Evolutionary conservation across 805 yeast genomes (phyloP), one percentile per base, ranked within the genome.

Genomic region (Blastobotrys chiropterorum): DNA sequence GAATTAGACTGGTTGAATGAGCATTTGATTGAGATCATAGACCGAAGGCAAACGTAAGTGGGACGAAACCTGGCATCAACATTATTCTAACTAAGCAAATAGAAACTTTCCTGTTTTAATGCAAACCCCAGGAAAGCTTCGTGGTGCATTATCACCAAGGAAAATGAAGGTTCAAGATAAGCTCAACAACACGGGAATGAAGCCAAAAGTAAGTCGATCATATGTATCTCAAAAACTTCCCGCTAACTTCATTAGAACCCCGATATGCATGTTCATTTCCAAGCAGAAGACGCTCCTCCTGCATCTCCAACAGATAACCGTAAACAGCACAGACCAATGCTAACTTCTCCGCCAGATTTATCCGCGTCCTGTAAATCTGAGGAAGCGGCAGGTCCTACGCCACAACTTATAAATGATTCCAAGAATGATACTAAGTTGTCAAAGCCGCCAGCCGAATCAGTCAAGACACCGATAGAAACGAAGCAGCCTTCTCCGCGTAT

Each of bases 1-100:
- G 75, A 73, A 42, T 56, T 75, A 34, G 69, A 71, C 7, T 70
- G 72, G 69, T 61, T 75, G 47, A 69, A 72, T 53, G 74, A 71
- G 44, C 73, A 73, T 53, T 68, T 76, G 71, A 59, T 60, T 6
- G 72, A 67, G 26, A 66, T 68, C 2, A 43, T 72, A 3, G 57
- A 54, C 38, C 49, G 63, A 3, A 53, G 57, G 2, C 62, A 55
- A 39, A 56, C 55, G 68, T 61, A 42, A 58, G 67, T 61, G 39
- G 38, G 6, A 6, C 2, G 11, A n/a, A 15, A 3, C 21, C 15
- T 4, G 17, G 8, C 15, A 42, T 13, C 6, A 15, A 7, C 31
- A 38, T 26, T 16, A 39, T 14, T 17, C 43, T 22, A 38, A 34
- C 47, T 5, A 19, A 16, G 38, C n/a, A 26, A 6, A 3, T 26